A percentile compares a stretch with the other conserved stretches of the same genome.
Conservation (phyloP, 306 rosid species). For the Boehmeria nivea region DNA sequence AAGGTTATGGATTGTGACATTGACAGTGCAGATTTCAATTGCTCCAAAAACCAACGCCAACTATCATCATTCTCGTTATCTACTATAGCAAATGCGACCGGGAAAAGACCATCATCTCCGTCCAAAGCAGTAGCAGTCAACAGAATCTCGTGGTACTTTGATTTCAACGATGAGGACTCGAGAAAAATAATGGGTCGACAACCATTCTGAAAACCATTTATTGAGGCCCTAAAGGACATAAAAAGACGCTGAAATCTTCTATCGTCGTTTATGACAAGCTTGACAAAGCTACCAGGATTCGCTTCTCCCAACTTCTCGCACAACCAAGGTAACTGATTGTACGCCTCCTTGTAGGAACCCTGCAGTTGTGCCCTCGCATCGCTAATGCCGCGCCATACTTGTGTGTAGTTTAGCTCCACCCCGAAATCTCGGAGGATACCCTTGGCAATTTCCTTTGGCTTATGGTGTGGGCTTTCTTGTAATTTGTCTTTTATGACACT, state of each 20-base stretch:
- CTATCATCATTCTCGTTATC: constrained; percentile 38
- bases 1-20: constrained; percentile 32
- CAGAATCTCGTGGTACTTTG: constrained; percentile 43
- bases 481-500: constrained; percentile 40
- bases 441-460: constrained; percentile 43
- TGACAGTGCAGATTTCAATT: constrained; percentile 25
- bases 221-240: constrained; percentile 32
- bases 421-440: constrained; percentile 44
- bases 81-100: constrained; percentile 44
- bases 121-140: constrained; percentile 48
- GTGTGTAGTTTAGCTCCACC: constrained; percentile 43
- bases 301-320: constrained; percentile 47
- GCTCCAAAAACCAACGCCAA: constrained; percentile 56
- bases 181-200: constrained; percentile 57
- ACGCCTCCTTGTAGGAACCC: constrained; percentile 49
- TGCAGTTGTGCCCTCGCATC: constrained; percentile 45
- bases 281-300: constrained; percentile 38
- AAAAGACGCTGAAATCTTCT: constrained; percentile 38
- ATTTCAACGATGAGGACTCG: constrained; percentile 37
- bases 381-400: constrained; percentile 50
- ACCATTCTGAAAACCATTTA: constrained; percentile 41
- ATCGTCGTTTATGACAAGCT: constrained; percentile 28
- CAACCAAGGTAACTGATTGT: constrained; percentile 36
- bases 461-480: constrained; percentile 41
- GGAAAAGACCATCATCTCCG: constrained; percentile 42